Conservation (phyloP, 148 eudicot genomes). For the Vaccinium darrowii region DNA sequence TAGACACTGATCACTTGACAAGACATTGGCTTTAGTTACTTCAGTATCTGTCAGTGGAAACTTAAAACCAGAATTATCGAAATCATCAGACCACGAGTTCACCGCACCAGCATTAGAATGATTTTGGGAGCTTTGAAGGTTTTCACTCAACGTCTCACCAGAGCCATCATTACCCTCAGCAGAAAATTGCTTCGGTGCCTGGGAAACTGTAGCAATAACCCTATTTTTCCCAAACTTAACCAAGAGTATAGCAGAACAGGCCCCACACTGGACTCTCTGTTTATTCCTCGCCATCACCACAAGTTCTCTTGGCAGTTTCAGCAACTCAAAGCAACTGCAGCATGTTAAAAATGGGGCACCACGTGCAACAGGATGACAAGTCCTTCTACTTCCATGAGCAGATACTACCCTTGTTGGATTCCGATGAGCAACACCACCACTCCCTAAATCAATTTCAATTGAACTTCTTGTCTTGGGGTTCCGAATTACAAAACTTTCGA, state of each 20-base stretch:
- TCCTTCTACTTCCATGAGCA: conserved; percentile 32
- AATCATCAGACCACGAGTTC: conserved; percentile 39
- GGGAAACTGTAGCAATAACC: conserved; percentile 23
- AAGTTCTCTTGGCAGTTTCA: conserved; percentile 53
- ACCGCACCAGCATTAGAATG: conserved; percentile 24
- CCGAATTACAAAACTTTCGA: conserved; percentile 12
- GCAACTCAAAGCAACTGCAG: conserved; percentile 61
- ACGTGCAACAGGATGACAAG: conserved; percentile 56
- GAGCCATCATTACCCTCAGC: conserved; percentile 17
- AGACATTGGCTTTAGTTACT: conserved; percentile 18
- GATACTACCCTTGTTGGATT: conserved; percentile 34
- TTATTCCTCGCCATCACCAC: conserved; percentile 24
- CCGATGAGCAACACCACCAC: conserved; percentile 31
- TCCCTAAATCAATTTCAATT: conserved; percentile 25
- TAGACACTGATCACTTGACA: conserved; percentile 24
- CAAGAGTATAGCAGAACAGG: conserved; percentile 50
- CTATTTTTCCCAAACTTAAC: conserved; percentile 40
- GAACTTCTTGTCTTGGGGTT: conserved; percentile 21
- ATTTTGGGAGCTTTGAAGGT: conserved; percentile 17
- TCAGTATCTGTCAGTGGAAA: conserved; percentile 36
- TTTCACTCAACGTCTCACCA: conserved; percentile 21
- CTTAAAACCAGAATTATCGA: conserved; percentile 37
- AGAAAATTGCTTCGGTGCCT: conserved; percentile 22
- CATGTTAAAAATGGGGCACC: conserved; percentile 86
- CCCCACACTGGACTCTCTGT: conserved; percentile 57